Base-by-base conservation (phyloP, 495 filamentous ascomycete genomes). In the Podospora pseudoanserina region DNA sequence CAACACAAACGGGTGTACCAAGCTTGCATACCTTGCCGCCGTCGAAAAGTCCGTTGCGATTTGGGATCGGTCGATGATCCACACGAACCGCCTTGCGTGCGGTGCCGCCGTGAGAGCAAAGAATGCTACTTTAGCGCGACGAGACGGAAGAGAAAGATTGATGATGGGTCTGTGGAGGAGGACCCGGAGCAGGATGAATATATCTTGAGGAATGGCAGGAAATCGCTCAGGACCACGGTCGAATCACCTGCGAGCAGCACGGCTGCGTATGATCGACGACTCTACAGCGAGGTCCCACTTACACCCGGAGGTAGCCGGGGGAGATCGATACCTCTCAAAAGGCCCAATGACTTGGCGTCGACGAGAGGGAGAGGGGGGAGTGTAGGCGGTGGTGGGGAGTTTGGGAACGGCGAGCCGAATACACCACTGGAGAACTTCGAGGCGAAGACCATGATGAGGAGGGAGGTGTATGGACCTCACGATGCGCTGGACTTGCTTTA, bases 111-210 rank as follows among this genome's bases (percentile, higher is more conserved):
- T 67, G 95, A 99, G 81, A 86, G 88, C 80, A 97, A 97, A 79
- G 89, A 96, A 71, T 99, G 95, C 83, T 94, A 89, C 84, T 98
- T 99, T 83, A 96, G 93, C 69, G 91, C 92, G n/a, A 98, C 94
- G 54, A 85, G 94, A 59, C 86, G 95, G 71, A 98, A 97, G 87
- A 86, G 92, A 73, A 96, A 96, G 81, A 82, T 84, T 63, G 90
- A 93, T 67, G 88, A 85, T 28, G 81, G 80, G n/a, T 77, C 76
- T 54, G 78, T 85, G 66, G 81, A 74, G 70, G 84, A 87, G 49
- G 81, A 84, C n/a, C 77, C 74, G 34, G 83, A 87, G 66, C 79
- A 72, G 64, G 86, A 81, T 62, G 85, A 87, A 19, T 87, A 86
- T 73, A 84, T 82, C 39, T 67, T 83, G 44, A 80, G 84, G 60